phyloP scores from a whole-genome alignment of 768 basidiomycete species.

The Tylopilus vinaceipallidus region DNA sequence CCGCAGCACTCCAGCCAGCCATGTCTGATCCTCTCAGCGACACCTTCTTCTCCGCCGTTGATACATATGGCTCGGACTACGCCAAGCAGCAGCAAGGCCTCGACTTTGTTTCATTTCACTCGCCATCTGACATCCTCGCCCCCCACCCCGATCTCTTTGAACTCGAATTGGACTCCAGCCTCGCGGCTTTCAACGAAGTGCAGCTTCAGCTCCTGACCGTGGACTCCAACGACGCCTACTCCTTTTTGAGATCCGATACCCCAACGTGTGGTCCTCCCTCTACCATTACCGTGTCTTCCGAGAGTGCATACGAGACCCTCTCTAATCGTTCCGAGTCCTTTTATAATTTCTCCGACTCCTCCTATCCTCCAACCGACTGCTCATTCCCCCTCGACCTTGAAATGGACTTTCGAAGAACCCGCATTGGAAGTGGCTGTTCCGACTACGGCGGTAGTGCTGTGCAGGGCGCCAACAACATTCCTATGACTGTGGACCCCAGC shows the following conservation, averaged over 20 bases:
- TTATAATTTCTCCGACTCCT: slow-evolving; percentile 61
- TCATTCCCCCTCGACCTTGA: slow-evolving; percentile 66
- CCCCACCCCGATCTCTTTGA: slow-evolving; percentile 84
- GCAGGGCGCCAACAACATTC: slow-evolving; percentile 37
- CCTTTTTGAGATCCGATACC: slow-evolving; percentile 59
- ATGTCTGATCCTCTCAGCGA: slow-evolving; percentile 34
- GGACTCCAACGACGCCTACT: slow-evolving; percentile 63
- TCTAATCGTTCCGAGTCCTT: slow-evolving; percentile 69
- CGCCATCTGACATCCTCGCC: slow-evolving; percentile 67
- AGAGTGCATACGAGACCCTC: slow-evolving; percentile 69
- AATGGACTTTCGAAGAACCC: slow-evolving; percentile 68
- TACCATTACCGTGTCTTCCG: slow-evolving; percentile 74
- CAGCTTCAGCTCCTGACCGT: slow-evolving; percentile 63
- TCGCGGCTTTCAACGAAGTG: slow-evolving; percentile 64
- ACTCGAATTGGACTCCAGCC: slow-evolving; percentile 71
- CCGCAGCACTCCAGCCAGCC: slow-evolving; percentile 27
- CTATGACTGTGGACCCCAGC: slow-evolving; percentile 49
- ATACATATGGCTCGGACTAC: slow-evolving; percentile 38
- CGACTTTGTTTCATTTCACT: slow-evolving; percentile 69
- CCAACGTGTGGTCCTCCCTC: slow-evolving; percentile 72
- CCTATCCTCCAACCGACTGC: slow-evolving; percentile 48
- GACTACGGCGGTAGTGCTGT: slow-evolving; percentile 49
- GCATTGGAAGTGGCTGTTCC: slow-evolving; percentile 44
- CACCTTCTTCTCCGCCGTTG: slow-evolving; percentile 33
- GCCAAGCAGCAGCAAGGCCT: slow-evolving; percentile 44